phyloP scores from a whole-genome alignment of 1,139 yeast genomes.

The Taphrina pruni region DNA sequence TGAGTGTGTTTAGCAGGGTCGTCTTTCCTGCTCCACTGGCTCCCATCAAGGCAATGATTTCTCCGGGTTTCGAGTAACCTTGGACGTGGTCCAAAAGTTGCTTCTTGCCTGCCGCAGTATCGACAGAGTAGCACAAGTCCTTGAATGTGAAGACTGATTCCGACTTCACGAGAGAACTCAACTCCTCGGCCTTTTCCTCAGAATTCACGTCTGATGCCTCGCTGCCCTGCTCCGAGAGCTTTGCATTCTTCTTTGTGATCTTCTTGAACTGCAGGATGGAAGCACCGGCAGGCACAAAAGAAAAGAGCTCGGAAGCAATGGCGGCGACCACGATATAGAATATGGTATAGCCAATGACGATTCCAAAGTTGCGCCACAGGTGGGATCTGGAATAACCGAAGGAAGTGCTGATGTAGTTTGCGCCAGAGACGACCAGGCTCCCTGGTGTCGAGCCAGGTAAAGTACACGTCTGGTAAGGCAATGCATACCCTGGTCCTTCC shows the following conservation, averaged over 20 bases:
- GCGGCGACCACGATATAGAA: slow-evolving; percentile 60
- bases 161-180: slow-evolving; percentile 40
- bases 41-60: slow-evolving; percentile 75
- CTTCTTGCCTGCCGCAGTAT: slow-evolving; percentile 52
- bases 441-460: slow-evolving; percentile 72
- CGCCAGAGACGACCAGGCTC: slow-evolving; percentile 60
- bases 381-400: slow-evolving; percentile 62
- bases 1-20: slow-evolving; percentile 70
- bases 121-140: slow-evolving; percentile 56
- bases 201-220: slow-evolving; percentile 27
- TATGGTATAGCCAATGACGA: slow-evolving; percentile 61
- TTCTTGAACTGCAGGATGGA: slow-evolving; percentile 41
- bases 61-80: slow-evolving; percentile 74
- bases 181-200: slow-evolving; percentile 28
- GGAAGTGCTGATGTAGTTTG: slow-evolving; percentile 59
- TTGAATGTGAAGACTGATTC: slow-evolving; percentile 54
- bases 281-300: slow-evolving; percentile 37
- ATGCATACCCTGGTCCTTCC: slow-evolving; percentile 57
- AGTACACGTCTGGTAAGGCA: slow-evolving; percentile 61
- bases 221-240: slow-evolving; percentile 8
- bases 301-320: slow-evolving; percentile 59
- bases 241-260: slow-evolving; percentile 24
- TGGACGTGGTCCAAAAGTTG: slow-evolving; percentile 61
- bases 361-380: slow-evolving; percentile 85
- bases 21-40: slow-evolving; percentile 90